A percentile compares a stretch with the other conserved stretches of the same genome.
Evolutionary conservation across 2,329 filamentous ascomycete species (phyloP).

Genomic region (Cytospora mali): DNA sequence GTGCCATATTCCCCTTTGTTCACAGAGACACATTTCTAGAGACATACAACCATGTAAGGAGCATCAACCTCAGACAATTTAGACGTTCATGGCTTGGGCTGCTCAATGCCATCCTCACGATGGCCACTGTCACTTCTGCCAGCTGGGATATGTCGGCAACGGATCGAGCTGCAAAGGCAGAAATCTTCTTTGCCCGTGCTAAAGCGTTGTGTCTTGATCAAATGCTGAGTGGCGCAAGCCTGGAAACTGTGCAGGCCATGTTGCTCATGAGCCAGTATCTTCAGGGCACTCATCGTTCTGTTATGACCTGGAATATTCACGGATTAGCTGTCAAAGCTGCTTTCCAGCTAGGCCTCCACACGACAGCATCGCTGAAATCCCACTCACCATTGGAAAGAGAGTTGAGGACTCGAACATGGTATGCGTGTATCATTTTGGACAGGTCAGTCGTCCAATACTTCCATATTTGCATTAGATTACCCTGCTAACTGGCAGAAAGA

Average conservation of each 20-base stretch:
- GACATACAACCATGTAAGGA: conserved; percentile 27
- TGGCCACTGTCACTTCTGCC: conserved; percentile 44
- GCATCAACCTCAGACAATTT: conserved; percentile 36
- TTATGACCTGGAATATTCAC: conserved; percentile 57
- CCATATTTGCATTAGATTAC: no score
- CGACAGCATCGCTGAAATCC: conserved; percentile 38
- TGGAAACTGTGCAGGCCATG: conserved; percentile 54
- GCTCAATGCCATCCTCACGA: conserved; percentile 53
- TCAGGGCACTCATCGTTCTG: conserved; percentile 55
- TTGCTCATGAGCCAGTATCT: conserved; percentile 54
- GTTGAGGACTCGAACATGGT: conserved; percentile 53
- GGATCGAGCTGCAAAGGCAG: conserved; percentile 43
- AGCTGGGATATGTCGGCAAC: conserved; percentile 35
- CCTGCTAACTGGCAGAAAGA: conserved; percentile 30
- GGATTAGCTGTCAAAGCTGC: conserved; percentile 55
- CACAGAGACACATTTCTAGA: conserved; percentile 29
- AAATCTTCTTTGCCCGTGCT: conserved; percentile 50
- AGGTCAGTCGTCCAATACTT: conserved; percentile 35
- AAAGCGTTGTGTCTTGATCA: conserved; percentile 46
- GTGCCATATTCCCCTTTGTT: conserved; percentile 31
- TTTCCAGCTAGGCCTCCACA: conserved; percentile 55
- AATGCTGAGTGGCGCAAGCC: conserved; percentile 43
- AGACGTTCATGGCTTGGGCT: conserved; percentile 54
- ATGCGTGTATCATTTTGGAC: conserved; percentile 50
- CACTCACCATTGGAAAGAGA: conserved; percentile 49